These are phyloP conservation scores for Sphagnum magellanicum DNA, from an alignment of 228 moss, liverwort and hornwort species.

Conservation along the genomic window DNA sequence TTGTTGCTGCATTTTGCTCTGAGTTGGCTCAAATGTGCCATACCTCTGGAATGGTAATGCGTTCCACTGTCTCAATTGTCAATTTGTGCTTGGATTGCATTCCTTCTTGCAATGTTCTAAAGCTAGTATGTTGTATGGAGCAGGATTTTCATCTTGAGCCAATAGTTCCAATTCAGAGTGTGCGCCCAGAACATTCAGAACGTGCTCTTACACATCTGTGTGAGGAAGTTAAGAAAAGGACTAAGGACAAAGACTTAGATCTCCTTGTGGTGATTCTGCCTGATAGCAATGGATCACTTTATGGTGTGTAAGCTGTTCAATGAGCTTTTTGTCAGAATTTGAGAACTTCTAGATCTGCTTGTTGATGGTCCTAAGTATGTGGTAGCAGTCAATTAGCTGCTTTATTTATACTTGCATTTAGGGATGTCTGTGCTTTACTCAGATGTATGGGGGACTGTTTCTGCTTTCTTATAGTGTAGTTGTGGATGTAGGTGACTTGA, in stretches of 20 bases:
- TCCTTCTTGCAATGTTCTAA: too few relatives aligned
- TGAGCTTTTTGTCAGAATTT: too few relatives aligned
- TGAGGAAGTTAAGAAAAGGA: constrained; percentile 44
- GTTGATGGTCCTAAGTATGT: too few relatives aligned
- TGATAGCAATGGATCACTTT: constrained; percentile 85
- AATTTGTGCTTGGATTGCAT: too few relatives aligned
- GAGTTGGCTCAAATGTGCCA: constrained; percentile 89
- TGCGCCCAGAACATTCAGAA: constrained; percentile 79
- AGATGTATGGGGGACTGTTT: too few relatives aligned
- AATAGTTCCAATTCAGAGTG: constrained; percentile 51
- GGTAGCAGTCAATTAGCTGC: too few relatives aligned
- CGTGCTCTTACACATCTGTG: constrained; percentile 62
- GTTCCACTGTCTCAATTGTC: too few relatives aligned
- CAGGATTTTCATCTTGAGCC: constrained; percentile 80
- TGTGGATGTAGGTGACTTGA: constrained; percentile 59
- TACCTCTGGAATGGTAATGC: constrained; percentile 88
- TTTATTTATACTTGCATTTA: too few relatives aligned
- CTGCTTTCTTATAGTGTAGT: too few relatives aligned
- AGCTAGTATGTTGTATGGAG: too few relatives aligned
- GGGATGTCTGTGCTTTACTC: too few relatives aligned
- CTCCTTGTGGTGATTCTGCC: constrained; percentile 86
- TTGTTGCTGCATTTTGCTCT: constrained; percentile 62
- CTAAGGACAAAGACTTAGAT: constrained; percentile 70
- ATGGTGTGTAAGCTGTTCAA: constrained; percentile 33
- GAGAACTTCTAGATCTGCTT: too few relatives aligned